Evolutionary conservation across 441 rosid genomes (phyloP), one percentile per base, ranked within the genome.

Genomic region (Daphne laureola): DNA sequence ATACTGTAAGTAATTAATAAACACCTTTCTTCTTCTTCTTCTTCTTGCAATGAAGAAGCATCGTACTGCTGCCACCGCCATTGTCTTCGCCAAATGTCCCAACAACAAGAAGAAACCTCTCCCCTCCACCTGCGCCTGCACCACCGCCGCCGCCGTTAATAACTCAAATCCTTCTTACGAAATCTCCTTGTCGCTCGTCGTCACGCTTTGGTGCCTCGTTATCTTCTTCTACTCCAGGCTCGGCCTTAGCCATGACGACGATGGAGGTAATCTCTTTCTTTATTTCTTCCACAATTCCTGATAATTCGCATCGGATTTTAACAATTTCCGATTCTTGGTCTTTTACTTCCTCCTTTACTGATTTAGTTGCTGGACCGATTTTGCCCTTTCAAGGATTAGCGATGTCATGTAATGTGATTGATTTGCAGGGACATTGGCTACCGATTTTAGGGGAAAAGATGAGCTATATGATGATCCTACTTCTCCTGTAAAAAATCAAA

Each of bases 191-290:
- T 68, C 90, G 14, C 54, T 84, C 61, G 72, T 82, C 43, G 55
- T 84, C 69, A 67, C 77, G 1, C 81, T 79, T 8, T 85, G 89
- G 89, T 78, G 70, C 58, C 69, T 79, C 58, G 71, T 88, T 63
- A 78, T 82, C 67, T 72, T 82, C 31, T 71, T 83, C 53, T 73
- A 72, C 67, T 68, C 78, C 53, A 62, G 69, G 50, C 81, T 82
- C 51, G 87, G 86, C 60, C 83, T 52, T 48, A 57, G 84, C 83
- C 83, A 79, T 46, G 71, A 77, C 14, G 71, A 77, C 14, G 71
- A 69, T 52, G 76, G 73, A 74, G 93, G 86, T 87, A 46, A 53
- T 47, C 56, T 16, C 45, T 2, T 43, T 18, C 21, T 12, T 27
- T 5, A 47, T 31, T 7, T 4, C 27, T n/a, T 35, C 12, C n/a